Conservation (phyloP, 1,284 basidiomycete genomes). For the Trichosporon ovoides region DNA sequence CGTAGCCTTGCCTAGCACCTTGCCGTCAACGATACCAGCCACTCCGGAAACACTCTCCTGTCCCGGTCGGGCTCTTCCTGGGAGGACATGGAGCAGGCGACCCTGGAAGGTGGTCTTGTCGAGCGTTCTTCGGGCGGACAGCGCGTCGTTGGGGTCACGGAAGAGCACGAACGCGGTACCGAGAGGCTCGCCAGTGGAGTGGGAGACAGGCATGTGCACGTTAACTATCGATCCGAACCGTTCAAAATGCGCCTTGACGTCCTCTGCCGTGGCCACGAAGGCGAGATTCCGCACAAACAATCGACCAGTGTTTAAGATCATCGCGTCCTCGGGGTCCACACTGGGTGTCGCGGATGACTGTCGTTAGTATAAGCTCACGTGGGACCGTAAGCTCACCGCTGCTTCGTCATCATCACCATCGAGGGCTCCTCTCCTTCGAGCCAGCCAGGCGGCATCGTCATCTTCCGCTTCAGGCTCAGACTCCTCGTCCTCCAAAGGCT, state of each 20-base stretch:
- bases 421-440: conserved; percentile 47
- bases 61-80: conserved; percentile 57
- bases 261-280: conserved; percentile 71
- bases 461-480: conserved; percentile 12
- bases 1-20: conserved; percentile 45
- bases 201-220: conserved; percentile 73
- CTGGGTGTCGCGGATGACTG: conserved; percentile 7
- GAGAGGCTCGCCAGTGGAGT: conserved; percentile 67
- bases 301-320: conserved; percentile 71
- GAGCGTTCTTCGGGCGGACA: conserved; percentile 68
- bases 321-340: conserved; percentile 51
- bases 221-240: conserved; percentile 68
- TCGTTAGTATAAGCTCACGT: conserved; percentile 1
- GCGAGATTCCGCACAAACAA: conserved; percentile 88
- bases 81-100: conserved; percentile 81
- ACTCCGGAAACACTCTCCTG: conserved; percentile 57
- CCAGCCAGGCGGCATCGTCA: conserved; percentile 57
- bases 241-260: conserved; percentile 64
- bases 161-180: conserved; percentile 75
- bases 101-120: conserved; percentile 90
- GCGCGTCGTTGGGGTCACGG: conserved; percentile 59
- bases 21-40: conserved; percentile 39
- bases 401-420: conserved; percentile 18
- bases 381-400: neutral
- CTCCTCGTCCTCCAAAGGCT: neutral